Percentiles rank a stretch among this genome's conserved stretches.
Evolutionary conservation across 1,284 basidiomycete genomes (phyloP).

Genomic region (Rhodotorula mucilaginosa): DNA sequence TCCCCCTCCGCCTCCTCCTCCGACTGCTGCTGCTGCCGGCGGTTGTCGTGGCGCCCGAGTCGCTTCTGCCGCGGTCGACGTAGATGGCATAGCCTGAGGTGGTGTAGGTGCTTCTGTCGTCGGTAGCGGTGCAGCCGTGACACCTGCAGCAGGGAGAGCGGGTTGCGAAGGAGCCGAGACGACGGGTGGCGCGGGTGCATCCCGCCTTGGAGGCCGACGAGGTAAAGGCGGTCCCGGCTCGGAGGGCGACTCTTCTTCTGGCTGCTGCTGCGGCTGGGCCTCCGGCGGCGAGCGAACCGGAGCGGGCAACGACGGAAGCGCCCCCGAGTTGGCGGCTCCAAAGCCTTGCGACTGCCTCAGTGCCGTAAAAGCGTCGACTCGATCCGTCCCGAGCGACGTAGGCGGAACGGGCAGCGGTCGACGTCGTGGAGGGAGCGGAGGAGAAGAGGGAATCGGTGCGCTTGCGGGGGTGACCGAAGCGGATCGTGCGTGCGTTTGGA

Average conservation of each 20-base stretch:
- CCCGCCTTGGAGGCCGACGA: constrained; percentile 8
- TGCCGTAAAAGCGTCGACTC: constrained; percentile 32
- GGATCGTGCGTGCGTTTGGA: not conserved
- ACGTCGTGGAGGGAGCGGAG: not conserved
- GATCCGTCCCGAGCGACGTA: not conserved
- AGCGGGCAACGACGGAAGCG: not conserved
- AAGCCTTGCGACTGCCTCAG: not conserved
- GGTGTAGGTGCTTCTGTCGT: no score
- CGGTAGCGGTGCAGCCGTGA: no score
- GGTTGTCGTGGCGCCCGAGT: no score
- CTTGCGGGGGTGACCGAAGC: not conserved
- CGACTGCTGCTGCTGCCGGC: no score
- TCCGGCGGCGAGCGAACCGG: not conserved
- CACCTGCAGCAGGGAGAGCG: not conserved
- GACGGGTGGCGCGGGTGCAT: not conserved
- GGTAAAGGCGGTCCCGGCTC: constrained; percentile 25
- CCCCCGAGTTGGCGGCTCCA: not conserved
- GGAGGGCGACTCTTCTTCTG: not conserved
- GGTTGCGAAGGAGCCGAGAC: not conserved
- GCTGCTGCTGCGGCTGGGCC: not conserved
- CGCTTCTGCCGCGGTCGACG: no score
- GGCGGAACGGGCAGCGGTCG: constrained; percentile 26
- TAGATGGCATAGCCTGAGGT: no score
- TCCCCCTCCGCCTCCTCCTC: no score
- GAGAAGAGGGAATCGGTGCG: not conserved